A percentile compares a stretch with the other conserved stretches of the same genome.
Evolutionary conservation across 371 early-diverging fungal genomes (phyloP).

Genomic region (Mortierella sp.): DNA sequence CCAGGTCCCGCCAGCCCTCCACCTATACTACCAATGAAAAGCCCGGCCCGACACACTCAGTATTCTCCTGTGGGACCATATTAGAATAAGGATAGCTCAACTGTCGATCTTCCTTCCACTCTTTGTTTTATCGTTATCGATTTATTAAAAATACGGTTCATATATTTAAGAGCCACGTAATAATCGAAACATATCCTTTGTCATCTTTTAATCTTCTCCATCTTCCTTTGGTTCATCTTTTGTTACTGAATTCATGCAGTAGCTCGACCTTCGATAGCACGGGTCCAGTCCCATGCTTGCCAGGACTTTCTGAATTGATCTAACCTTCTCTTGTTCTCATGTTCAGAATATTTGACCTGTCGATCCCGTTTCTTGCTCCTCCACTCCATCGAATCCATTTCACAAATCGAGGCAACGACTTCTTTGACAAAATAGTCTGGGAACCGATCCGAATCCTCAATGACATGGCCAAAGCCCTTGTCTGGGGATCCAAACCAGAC

Average conservation of each 20-base stretch:
- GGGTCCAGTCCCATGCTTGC: slow-evolving; percentile 89
- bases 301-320: slow-evolving; percentile 76
- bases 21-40: no score
- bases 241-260: neutral
- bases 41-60: no score
- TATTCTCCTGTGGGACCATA: no score
- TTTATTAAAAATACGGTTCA: no score
- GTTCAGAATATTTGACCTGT: slow-evolving; percentile 67
- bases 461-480: slow-evolving; percentile 94
- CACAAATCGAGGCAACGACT: slow-evolving; percentile 38
- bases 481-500: slow-evolving; percentile 89
- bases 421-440: slow-evolving; percentile 62
- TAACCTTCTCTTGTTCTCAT: slow-evolving; percentile 67
- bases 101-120: no score
- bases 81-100: no score
- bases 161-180: no score
- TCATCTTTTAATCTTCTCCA: no score
- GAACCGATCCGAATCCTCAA: slow-evolving; percentile 85
- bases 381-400: slow-evolving; percentile 59
- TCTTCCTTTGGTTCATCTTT: no score
- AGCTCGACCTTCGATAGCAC: slow-evolving; percentile 48
- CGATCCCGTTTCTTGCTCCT: slow-evolving; percentile 32
- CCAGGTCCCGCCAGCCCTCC: no score
- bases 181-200: no score
- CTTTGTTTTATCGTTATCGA: no score